Evolutionary conservation across 257 asterid genomes (phyloP).

Genomic region (Nicotiana sylvestris): DNA sequence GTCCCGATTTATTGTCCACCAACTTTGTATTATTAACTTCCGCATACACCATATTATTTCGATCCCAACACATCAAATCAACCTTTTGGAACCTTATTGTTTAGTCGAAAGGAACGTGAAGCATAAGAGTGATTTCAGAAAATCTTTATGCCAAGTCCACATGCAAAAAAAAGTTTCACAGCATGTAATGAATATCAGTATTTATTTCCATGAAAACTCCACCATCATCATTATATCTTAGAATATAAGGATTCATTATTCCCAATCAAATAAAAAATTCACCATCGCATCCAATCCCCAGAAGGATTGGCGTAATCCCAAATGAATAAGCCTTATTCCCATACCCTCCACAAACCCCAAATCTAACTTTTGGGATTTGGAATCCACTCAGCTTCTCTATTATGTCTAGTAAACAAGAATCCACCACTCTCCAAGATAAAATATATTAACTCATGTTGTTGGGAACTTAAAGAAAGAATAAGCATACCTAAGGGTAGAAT

Average conservation of each 20-base stretch:
- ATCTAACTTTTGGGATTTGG: conserved; percentile 42
- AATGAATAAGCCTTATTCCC: conserved; percentile 9
- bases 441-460: background rate
- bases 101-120: background rate
- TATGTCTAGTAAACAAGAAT: conserved; percentile 31
- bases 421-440: conserved; percentile 15
- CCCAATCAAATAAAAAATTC: conserved; percentile 8
- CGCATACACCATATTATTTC: too few species aligned
- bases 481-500: background rate
- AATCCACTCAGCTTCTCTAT: conserved; percentile 39
- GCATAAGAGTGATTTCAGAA: background rate
- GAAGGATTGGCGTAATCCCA: conserved; percentile 22
- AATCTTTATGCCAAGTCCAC: background rate
- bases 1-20: too few species aligned
- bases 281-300: conserved; percentile 22
- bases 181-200: background rate
- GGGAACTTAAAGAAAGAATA: background rate
- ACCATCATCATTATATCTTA: conserved; percentile 39
- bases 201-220: background rate
- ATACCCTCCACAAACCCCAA: conserved; percentile 39
- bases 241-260: conserved; percentile 44
- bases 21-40: too few species aligned
- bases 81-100: background rate
- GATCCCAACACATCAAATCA: too few species aligned
- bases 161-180: background rate